These are phyloP conservation scores for Podospora tetraspora DNA, from an alignment of 495 filamentous ascomycete species.

Conservation along the genomic window DNA sequence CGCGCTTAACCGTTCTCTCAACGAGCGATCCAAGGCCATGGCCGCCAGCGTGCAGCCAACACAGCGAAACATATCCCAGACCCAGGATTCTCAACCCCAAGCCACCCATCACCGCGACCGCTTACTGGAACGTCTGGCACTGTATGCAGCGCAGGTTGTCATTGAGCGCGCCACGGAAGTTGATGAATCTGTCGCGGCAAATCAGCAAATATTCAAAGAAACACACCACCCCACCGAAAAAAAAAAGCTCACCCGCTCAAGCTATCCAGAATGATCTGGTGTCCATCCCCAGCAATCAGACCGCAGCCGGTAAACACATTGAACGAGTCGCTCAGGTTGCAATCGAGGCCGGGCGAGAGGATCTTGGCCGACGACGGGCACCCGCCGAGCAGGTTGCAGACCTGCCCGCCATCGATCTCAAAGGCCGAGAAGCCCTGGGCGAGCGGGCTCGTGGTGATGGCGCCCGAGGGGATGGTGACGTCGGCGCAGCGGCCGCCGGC, in stretches of 20 bases:
- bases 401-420: conserved; percentile 1
- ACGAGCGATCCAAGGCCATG: no score
- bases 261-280: neutral
- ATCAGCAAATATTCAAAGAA: neutral
- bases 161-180: conserved; percentile 3
- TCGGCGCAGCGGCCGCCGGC: conserved; percentile 10
- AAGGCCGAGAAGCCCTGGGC: conserved; percentile 6
- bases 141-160: conserved; percentile 11
- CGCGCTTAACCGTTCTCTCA: no score
- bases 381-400: conserved; percentile 6
- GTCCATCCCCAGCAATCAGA: neutral
- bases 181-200: neutral
- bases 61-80: neutral
- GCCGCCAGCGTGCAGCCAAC: neutral
- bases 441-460: conserved; percentile 8
- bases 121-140: neutral
- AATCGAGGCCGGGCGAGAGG: neutral
- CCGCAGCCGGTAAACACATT: conserved; percentile 3
- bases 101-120: no score
- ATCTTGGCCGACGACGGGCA: conserved; percentile 9
- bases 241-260: neutral
- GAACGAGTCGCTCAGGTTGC: conserved; percentile 10
- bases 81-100: neutral
- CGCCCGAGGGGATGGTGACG: conserved; percentile 9
- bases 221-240: neutral